Evolutionary conservation across 345 rosid species (phyloP).

Genomic region (Boechera retrofracta): DNA sequence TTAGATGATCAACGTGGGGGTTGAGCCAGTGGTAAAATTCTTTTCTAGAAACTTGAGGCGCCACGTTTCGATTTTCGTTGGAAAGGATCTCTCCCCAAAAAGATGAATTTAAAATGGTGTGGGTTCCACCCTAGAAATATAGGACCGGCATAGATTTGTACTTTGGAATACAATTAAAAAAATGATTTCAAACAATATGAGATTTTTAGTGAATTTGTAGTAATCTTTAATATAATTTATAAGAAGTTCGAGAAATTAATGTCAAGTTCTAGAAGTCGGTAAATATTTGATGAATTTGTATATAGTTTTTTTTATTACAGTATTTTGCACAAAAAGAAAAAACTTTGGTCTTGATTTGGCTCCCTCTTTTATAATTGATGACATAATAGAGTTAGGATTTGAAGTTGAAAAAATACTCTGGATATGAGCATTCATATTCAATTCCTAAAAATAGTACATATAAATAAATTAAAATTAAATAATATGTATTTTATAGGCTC

Average conservation of each 20-base stretch:
- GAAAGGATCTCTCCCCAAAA: too few relatives aligned
- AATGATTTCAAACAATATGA: background rate
- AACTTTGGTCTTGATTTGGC: background rate
- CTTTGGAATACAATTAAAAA: too few relatives aligned
- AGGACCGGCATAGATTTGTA: too few relatives aligned
- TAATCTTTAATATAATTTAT: background rate
- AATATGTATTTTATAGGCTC: too few relatives aligned
- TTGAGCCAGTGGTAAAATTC: accelerated
- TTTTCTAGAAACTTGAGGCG: too few relatives aligned
- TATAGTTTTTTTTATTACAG: background rate
- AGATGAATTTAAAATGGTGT: too few relatives aligned
- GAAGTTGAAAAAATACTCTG: too few relatives aligned
- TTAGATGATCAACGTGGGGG: background rate
- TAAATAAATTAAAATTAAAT: too few relatives aligned
- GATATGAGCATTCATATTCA: too few relatives aligned
- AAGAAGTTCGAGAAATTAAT: background rate
- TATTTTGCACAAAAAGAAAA: background rate
- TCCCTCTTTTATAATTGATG: background rate
- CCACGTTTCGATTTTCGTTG: too few relatives aligned
- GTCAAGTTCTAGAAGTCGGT: background rate
- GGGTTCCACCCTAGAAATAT: too few relatives aligned
- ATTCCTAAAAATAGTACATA: too few relatives aligned
- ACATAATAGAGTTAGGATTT: background rate
- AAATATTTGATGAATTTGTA: background rate
- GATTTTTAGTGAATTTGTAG: background rate